Percentiles rank a stretch among this genome's conserved stretches.
These are phyloP conservation scores for Podospora sp. DNA, from an alignment of 495 filamentous ascomycete genomes.

Conservation along the genomic window DNA sequence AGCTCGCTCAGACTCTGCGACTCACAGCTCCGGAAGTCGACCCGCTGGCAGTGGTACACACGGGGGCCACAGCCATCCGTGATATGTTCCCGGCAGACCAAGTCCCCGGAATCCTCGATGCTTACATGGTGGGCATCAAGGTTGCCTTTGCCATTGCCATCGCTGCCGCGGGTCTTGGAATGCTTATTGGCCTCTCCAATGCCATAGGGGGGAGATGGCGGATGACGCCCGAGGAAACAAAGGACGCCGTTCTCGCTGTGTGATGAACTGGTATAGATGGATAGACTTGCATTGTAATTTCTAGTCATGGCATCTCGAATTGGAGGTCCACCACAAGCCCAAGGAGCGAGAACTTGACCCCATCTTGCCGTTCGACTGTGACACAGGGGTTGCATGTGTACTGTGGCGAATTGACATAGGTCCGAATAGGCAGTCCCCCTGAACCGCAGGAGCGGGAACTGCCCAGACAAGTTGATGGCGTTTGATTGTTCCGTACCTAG, in stretches of 20 bases:
- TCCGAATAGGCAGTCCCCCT: no score
- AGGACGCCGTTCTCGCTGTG: background rate
- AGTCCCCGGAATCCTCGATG: background rate
- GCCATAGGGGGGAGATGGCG: background rate
- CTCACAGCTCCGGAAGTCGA: constrained; percentile 27
- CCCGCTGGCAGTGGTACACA: constrained; percentile 34
- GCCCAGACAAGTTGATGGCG: no score
- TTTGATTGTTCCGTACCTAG: no score
- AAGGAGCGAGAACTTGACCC: no score
- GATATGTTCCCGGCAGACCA: constrained; percentile 22
- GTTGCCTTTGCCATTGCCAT: background rate
- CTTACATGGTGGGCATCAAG: constrained; percentile 11
- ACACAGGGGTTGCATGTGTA: no score
- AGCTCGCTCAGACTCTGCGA: constrained; percentile 39
- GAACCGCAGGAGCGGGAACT: no score
- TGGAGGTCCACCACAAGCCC: no score
- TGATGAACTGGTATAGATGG: background rate
- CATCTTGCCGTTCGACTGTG: no score
- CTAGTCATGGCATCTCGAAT: no score
- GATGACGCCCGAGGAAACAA: background rate
- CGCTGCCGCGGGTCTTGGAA: background rate
- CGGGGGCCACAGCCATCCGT: constrained; percentile 40
- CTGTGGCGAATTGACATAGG: no score
- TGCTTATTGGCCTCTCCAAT: background rate
- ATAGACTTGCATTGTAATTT: no score